Evolutionary conservation across 2,329 filamentous ascomycete species (phyloP).

Genomic region (Pseudogymnoascus sp.): DNA sequence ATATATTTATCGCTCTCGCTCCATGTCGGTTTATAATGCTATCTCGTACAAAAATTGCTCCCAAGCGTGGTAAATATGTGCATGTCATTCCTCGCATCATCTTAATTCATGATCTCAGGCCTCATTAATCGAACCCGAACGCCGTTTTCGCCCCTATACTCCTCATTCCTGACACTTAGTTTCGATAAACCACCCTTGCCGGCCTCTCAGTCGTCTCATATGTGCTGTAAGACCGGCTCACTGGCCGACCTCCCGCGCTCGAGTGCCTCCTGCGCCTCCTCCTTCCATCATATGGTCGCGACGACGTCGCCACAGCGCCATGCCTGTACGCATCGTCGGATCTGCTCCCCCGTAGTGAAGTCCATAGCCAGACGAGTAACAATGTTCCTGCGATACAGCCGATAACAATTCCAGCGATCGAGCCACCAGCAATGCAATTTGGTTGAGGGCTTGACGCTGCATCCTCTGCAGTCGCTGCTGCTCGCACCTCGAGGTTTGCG

Average conservation of each 20-base stretch:
- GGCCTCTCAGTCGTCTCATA: constrained; percentile 5
- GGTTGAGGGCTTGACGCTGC: constrained; percentile 5
- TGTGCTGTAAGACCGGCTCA: not conserved
- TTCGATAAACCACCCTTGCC: not conserved
- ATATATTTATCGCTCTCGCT: constrained; percentile 2
- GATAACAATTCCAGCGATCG: constrained; percentile 10
- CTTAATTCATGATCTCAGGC: not conserved
- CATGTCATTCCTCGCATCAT: not conserved
- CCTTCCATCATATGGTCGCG: not conserved
- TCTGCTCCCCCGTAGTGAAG: not conserved
- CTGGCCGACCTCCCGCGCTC: not conserved
- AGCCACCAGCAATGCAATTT: constrained; percentile 7
- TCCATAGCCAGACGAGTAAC: constrained; percentile 5
- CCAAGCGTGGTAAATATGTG: not conserved
- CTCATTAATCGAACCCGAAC: not conserved
- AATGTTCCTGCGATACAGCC: constrained; percentile 10
- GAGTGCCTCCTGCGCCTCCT: not conserved
- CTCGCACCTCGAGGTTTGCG: constrained; percentile 5
- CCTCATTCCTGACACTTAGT: not conserved
- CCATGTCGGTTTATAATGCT: not conserved
- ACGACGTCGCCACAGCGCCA: not conserved
- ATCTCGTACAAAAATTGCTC: not conserved
- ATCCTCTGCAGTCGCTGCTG: not conserved
- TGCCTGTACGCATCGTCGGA: not conserved
- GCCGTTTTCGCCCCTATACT: not conserved